Conservation (phyloP, 306 rosid species). For the Dicorynia guianensis region DNA sequence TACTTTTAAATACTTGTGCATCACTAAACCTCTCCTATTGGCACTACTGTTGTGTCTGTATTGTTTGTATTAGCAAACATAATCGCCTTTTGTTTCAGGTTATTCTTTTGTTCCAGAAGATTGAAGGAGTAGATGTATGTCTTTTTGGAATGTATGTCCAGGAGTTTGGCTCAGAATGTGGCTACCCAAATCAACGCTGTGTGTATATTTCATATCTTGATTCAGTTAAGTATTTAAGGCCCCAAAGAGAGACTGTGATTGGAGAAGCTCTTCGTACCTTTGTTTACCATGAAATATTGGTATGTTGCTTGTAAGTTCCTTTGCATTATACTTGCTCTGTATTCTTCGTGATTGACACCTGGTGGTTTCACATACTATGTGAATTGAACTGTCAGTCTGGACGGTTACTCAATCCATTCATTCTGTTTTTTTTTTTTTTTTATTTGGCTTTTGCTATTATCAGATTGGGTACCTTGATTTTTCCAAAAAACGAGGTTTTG, state of each 20-base stretch:
- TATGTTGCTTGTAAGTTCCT: slow-evolving; percentile 30
- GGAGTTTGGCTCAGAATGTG: slow-evolving; percentile 76
- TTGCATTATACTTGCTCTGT: neutral
- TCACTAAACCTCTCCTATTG: slow-evolving; percentile 3
- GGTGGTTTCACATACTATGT: neutral
- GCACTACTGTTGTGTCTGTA: neutral
- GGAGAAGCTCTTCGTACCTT: slow-evolving; percentile 80
- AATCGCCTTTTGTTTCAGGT: slow-evolving; percentile 48
- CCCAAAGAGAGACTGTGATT: slow-evolving; percentile 42
- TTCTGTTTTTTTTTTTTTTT: neutral
- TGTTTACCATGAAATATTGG: slow-evolving; percentile 80
- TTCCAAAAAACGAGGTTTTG: slow-evolving; percentile 72
- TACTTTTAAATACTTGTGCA: neutral
- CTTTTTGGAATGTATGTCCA: slow-evolving; percentile 68
- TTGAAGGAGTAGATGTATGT: slow-evolving; percentile 76
- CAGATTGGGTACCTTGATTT: slow-evolving; percentile 78
- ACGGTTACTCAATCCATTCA: slow-evolving; percentile 6
- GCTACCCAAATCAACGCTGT: slow-evolving; percentile 59
- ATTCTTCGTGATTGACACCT: neutral
- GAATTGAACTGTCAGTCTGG: slow-evolving; percentile 5
- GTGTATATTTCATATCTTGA: slow-evolving; percentile 74
- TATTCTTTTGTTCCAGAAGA: slow-evolving; percentile 74
- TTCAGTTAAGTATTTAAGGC: slow-evolving; percentile 74
- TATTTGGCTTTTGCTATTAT: slow-evolving; percentile 9
- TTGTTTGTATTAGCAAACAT: slow-evolving; percentile 7